phyloP scores from a whole-genome alignment of 768 basidiomycete species.

The Suillus cothurnatus region DNA sequence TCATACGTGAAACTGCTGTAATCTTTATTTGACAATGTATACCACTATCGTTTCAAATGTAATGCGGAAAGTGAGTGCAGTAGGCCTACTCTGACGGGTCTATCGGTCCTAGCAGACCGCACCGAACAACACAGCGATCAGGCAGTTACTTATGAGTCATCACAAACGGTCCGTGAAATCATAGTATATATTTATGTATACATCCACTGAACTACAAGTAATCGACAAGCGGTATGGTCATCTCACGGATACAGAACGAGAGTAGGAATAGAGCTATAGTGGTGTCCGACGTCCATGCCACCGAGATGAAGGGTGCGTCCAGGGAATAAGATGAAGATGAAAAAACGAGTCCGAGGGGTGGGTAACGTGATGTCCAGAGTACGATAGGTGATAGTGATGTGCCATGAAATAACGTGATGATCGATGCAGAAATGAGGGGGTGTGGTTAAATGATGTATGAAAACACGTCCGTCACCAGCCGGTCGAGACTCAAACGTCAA shows the following conservation, averaged over 20 bases:
- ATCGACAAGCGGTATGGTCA: background rate
- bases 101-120: background rate
- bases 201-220: slow-evolving; percentile 1
- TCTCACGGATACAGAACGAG: slow-evolving; percentile 32
- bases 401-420: slow-evolving; percentile 22
- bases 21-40: slow-evolving; percentile 2
- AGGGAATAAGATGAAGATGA: slow-evolving; percentile 4
- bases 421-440: slow-evolving; percentile 19
- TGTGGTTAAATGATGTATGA: slow-evolving; percentile 25
- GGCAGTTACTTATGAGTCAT: too few relatives aligned
- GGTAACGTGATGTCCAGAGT: slow-evolving; percentile 23
- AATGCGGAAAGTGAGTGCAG: background rate
- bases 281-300: slow-evolving; percentile 26
- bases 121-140: too few relatives aligned
- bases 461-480: slow-evolving; percentile 24
- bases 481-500: slow-evolving; percentile 27
- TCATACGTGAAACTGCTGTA: slow-evolving; percentile 67
- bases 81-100: background rate
- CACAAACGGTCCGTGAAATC: too few relatives aligned
- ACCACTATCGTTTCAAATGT: background rate
- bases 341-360: slow-evolving; percentile 3
- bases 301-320: slow-evolving; percentile 13
- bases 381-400: slow-evolving; percentile 30
- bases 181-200: background rate
- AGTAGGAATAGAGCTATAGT: slow-evolving; percentile 32